Percentiles rank a stretch among this genome's conserved stretches.
Evolutionary conservation across 225 moss, liverwort and hornwort species (phyloP).

Genomic region (Straminergon stramineum): DNA sequence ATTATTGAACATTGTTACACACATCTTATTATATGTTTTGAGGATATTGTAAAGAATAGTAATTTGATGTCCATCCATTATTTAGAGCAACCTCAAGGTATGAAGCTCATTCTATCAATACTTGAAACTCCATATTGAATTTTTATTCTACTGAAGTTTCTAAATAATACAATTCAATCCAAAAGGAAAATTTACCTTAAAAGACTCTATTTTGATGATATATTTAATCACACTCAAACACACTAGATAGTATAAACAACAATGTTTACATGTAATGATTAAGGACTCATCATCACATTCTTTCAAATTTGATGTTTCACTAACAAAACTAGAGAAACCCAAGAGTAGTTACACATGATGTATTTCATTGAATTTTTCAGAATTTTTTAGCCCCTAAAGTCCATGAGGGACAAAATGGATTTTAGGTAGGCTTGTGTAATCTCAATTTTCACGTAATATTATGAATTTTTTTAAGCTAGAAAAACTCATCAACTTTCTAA

Average conservation of each 20-base stretch:
- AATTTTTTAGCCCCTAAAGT: too few relatives aligned
- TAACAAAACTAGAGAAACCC: not conserved
- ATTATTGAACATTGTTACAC: not conserved
- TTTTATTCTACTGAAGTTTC: not conserved
- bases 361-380: not conserved
- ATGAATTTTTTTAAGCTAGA: too few relatives aligned
- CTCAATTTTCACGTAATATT: too few relatives aligned
- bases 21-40: not conserved
- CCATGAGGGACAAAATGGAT: too few relatives aligned
- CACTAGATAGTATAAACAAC: not conserved
- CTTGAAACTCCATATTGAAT: not conserved
- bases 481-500: too few relatives aligned
- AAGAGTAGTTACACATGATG: not conserved
- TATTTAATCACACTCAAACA: not conserved
- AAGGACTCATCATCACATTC: not conserved
- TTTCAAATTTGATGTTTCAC: not conserved
- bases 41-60: too few relatives aligned
- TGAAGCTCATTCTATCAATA: not conserved
- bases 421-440: too few relatives aligned
- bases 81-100: not conserved
- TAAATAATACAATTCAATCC: not conserved
- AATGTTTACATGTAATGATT: not conserved
- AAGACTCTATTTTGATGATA: not conserved
- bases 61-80: not conserved
- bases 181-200: not conserved